These are phyloP conservation scores for Leccinum subrobustum DNA, from an alignment of 1,284 basidiomycete genomes.

Conservation along the genomic window DNA sequence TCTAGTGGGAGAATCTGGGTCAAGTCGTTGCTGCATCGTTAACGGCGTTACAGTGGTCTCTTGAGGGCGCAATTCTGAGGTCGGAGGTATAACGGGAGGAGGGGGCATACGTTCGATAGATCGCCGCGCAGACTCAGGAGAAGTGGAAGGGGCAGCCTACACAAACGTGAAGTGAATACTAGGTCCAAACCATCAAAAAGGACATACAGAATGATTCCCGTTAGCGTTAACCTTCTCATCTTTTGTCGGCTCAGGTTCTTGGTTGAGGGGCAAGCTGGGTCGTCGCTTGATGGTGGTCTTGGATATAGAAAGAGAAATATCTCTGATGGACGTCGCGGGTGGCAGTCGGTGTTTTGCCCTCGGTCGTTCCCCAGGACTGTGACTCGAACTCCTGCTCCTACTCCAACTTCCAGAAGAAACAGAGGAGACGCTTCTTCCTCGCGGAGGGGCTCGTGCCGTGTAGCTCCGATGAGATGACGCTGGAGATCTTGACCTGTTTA, in stretches of 20 bases:
- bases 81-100: conserved; percentile 25
- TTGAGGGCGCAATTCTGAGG: conserved; percentile 15
- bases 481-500: conserved; percentile 36
- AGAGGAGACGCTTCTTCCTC: conserved; percentile 43
- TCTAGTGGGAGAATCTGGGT: conserved; percentile 25
- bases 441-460: conserved; percentile 16
- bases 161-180: conserved; percentile 12
- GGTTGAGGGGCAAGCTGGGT: conserved; percentile 18
- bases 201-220: conserved; percentile 36
- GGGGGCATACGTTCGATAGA: conserved; percentile 34
- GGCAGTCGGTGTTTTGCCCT: conserved; percentile 66
- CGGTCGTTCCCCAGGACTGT: conserved; percentile 47
- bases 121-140: conserved; percentile 22
- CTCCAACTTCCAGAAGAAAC: conserved; percentile 48
- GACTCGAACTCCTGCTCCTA: conserved; percentile 51
- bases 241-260: conserved; percentile 26
- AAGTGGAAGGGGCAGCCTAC: conserved; percentile 21
- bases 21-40: conserved; percentile 16
- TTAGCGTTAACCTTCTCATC: conserved; percentile 34
- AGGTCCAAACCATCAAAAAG: background rate
- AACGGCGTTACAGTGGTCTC: conserved; percentile 17
- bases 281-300: conserved; percentile 32
- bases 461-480: conserved; percentile 37
- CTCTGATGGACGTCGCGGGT: conserved; percentile 43
- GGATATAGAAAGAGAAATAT: conserved; percentile 37